Conservation (phyloP, 768 basidiomycete genomes). For the Lyophyllum shimeji region DNA sequence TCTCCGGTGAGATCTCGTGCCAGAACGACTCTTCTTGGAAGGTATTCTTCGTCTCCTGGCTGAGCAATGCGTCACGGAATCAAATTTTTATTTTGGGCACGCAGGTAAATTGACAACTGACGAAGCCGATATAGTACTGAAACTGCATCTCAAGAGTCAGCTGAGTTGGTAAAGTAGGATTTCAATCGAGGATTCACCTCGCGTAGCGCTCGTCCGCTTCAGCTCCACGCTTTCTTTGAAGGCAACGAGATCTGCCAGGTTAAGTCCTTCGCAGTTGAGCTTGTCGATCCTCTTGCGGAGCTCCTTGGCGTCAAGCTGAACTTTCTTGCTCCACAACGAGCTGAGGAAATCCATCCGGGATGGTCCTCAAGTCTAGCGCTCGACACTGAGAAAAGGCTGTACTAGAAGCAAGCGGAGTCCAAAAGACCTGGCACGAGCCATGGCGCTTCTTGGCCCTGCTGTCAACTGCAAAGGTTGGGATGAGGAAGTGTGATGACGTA, state of each 20-base stretch:
- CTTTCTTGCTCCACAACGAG: neutral
- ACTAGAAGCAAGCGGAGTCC: neutral
- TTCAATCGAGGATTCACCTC: too few relatives aligned
- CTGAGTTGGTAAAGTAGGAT: too few relatives aligned
- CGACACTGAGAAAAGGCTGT: neutral
- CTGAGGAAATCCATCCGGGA: neutral
- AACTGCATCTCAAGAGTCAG: too few relatives aligned
- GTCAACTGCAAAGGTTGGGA: neutral
- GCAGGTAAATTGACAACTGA: neutral
- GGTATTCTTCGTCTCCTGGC: neutral
- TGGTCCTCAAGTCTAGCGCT: neutral
- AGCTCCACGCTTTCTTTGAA: neutral
- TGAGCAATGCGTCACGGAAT: neutral
- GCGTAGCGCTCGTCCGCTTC: too few relatives aligned
- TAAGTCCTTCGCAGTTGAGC: neutral
- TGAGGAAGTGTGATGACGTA: constrained; percentile 7
- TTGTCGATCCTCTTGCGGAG: neutral
- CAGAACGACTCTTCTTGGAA: neutral
- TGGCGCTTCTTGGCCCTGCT: neutral
- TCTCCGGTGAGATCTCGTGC: neutral
- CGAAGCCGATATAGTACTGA: too few relatives aligned
- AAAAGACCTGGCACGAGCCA: too few relatives aligned
- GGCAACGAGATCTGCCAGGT: neutral
- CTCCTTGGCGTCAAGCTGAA: neutral
- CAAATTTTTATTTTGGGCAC: neutral